Conservation (phyloP, 2,329 filamentous ascomycete species). For the Stagonosporopsis cucurbitacearum region DNA sequence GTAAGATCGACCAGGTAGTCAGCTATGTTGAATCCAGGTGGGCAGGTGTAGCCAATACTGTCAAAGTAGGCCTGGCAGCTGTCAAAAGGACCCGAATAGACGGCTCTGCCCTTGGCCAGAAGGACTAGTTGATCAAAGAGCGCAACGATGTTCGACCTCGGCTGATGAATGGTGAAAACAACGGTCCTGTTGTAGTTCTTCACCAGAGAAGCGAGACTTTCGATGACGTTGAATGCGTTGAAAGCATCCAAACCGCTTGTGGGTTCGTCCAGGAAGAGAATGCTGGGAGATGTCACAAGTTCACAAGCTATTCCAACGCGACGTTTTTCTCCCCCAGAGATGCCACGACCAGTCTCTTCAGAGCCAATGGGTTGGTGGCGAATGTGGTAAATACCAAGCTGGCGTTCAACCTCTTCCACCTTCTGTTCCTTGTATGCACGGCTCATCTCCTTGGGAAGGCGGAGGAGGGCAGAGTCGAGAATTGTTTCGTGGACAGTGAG, state of each 20-base stretch:
- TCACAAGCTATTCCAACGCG: conserved; percentile 97
- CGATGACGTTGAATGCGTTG: conserved; percentile 98
- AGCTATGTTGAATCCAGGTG: conserved; percentile 97
- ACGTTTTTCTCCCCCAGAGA: conserved; percentile 95
- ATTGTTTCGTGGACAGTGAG: conserved; percentile 98
- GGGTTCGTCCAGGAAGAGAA: conserved; percentile 95
- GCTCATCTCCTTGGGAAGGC: conserved; percentile 92
- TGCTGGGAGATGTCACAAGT: conserved; percentile 94
- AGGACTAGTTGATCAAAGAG: conserved; percentile 94
- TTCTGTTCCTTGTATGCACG: conserved; percentile 85
- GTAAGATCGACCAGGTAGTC: conserved; percentile 97
- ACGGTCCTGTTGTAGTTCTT: conserved; percentile 97
- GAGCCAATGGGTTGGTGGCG: conserved; percentile 95
- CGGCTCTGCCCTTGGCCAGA: conserved; percentile 84
- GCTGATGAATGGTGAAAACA: conserved; percentile 98
- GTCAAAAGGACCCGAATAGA: conserved; percentile 90
- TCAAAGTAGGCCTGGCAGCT: conserved; percentile 94
- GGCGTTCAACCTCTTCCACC: conserved; percentile 91
- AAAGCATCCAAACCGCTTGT: conserved; percentile 95
- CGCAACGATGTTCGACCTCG: conserved; percentile 96
- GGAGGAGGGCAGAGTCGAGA: conserved; percentile 86
- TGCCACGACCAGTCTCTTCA: conserved; percentile 92
- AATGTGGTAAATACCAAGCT: conserved; percentile 93
- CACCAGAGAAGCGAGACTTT: conserved; percentile 91
- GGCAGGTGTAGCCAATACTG: conserved; percentile 87